Evolutionary conservation across 2,329 filamentous ascomycete genomes (phyloP), one percentile per base, ranked within the genome.

Genomic region (Allantophomopsis lycopodina): DNA sequence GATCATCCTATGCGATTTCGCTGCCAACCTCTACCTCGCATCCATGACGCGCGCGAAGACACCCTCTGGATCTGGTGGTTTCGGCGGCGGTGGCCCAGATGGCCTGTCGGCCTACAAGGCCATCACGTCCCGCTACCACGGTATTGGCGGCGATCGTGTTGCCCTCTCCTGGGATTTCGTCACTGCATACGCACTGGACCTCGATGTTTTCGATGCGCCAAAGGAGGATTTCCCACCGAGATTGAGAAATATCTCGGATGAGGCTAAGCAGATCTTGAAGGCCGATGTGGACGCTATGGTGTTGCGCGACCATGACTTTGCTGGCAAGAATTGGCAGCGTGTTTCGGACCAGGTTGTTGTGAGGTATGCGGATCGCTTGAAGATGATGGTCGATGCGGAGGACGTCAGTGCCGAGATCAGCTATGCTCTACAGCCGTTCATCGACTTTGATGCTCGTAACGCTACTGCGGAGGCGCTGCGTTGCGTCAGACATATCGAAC

Each of bases 1-100:
- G 55, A 65, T 82, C 39, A 79, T 84, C 38, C 61, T 79, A 14
- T 85, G 79, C 53, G 61, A 77, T 39, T 84, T 85, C 35, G 46
- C 48, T 8, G 46, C 58, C 10, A 46, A 46, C 2, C 31, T 56
- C 28, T 43, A 53, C 5, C 45, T 55, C 8, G 14, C 53, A 10
- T 46, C 46, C 12, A 41, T 44, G 5, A 44, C 37, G n/a, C 35
- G 44, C 17, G 42, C 46, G 37, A 28, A 28, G 23, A 10, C 7
- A 3, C 23, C 23, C 23, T 28, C 23, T 12, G 23, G 23, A 4
- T 28, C 23, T 10, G 23, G 23, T 28, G 23, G 23, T 28, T 28
- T 28, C 23, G 23, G 23, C 4, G 7, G 23, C 8, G 23, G 23
- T 10, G 23, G 23, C 8, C 46, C 48, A 4, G 18, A 34, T 3